Evolutionary conservation across 257 asterid species (phyloP), one percentile per base, ranked within the genome.

Genomic region (Nicotiana otophora): DNA sequence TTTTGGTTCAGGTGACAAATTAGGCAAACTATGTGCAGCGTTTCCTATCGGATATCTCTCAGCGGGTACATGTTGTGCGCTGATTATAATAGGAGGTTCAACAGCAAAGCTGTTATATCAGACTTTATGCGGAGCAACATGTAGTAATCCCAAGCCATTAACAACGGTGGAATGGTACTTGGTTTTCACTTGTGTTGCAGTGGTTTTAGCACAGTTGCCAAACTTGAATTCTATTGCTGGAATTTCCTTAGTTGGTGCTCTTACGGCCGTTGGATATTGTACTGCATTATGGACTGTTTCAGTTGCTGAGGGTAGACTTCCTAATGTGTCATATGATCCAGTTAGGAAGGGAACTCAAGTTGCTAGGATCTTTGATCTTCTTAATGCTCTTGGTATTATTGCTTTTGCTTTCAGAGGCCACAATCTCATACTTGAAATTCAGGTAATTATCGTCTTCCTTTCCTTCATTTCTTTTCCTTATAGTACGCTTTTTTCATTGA

Each of bases 161-260:
- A 94, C 96, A 20, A 86, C 34, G 55, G 96, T 83, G 10, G 97
- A 95, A 85, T 95, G 99, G 99, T 95, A 92, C 90, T 84, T 95
- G 51, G 92, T 95, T 15, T 95, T 95, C 57, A 92, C 98, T 0
- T 92, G 94, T 62, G 95, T 81, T 12, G 98, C 97, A 19, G 96
- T 94, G 70, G 51, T 94, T 36, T 86, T 95, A 10, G 91, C 99
- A 36, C 99, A 95, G 89, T 90, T 95, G 10, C 99, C 99, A 7
- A 94, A 95, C 83, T 72, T 95, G 90, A 95, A 95, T 87, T 95
- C 99, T 51, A 92, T 94, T 10, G 99, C 99, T 42, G 98, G 99
- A 23, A 89, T 95, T 2, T 95, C 99, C 0, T 78, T 95, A 48
- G 58, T 95, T 58, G 99, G 98, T 3, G 89, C 97, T 7, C 68